Evolutionary conservation across 208 protist species (phyloP).

Genomic region (Polymyxa betae): DNA sequence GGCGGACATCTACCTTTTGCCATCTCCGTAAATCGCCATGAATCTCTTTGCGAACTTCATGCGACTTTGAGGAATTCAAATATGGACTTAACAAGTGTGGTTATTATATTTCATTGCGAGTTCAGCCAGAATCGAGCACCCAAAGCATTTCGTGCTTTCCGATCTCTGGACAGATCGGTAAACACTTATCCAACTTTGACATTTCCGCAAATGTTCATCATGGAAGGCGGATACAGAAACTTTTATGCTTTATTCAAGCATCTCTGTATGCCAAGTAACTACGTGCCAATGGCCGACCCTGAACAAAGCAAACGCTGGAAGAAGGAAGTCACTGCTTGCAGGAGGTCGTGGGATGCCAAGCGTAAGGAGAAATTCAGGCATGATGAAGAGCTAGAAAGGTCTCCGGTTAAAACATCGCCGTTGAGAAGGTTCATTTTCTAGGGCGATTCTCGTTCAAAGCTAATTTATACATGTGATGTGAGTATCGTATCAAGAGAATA

Average conservation of each 20-base stretch:
- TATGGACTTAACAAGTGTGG: background rate
- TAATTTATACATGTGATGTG: too few relatives aligned
- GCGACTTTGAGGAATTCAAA: background rate
- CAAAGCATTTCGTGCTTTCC: conserved; percentile 26
- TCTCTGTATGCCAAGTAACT: conserved; percentile 23
- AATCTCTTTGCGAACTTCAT: conserved; percentile 3
- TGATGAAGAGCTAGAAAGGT: too few relatives aligned
- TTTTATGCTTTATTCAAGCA: conserved; percentile 36
- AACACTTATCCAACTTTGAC: conserved; percentile 43
- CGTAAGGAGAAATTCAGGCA: too few relatives aligned
- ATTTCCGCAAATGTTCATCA: conserved; percentile 54
- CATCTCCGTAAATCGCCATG: conserved; percentile 47
- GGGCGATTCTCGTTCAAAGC: too few relatives aligned
- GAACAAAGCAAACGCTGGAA: background rate
- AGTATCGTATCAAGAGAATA: too few relatives aligned
- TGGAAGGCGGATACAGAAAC: conserved; percentile 55
- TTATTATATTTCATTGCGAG: conserved; percentile 64
- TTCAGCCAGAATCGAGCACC: conserved; percentile 58
- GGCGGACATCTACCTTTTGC: conserved; percentile 58
- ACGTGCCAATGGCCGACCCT: conserved; percentile 57
- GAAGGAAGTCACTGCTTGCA: background rate
- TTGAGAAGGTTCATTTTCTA: too few relatives aligned
- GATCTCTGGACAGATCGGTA: conserved; percentile 32
- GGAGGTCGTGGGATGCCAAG: conserved; percentile 11
- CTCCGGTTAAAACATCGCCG: too few relatives aligned